A percentile compares a stretch with the other conserved stretches of the same genome.
Evolutionary conservation across 208 protist genomes (phyloP).

Genomic region (Acanthamoeba triangularis): DNA sequence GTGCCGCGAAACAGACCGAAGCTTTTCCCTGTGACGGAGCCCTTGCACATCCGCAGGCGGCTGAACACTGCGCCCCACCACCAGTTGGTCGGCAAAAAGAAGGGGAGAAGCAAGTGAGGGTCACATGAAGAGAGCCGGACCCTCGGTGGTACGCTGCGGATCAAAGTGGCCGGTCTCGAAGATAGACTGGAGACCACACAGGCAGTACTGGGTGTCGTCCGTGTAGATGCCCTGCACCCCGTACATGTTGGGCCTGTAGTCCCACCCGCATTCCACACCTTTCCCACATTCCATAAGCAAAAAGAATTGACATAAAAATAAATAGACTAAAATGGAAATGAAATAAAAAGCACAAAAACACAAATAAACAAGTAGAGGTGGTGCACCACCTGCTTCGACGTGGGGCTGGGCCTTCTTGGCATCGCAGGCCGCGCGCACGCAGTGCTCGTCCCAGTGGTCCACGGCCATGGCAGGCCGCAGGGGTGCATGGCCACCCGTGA

Average conservation of each 20-base stretch:
- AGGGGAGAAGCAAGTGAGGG: background rate
- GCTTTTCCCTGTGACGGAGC: background rate
- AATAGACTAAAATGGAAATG: too few relatives aligned
- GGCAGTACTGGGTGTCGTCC: conserved; percentile 14
- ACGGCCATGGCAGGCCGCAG: background rate
- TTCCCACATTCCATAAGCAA: background rate
- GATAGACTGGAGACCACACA: conserved; percentile 10
- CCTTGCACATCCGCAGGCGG: background rate
- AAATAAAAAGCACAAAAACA: too few relatives aligned
- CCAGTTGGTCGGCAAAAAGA: too few relatives aligned
- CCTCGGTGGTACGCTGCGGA: background rate
- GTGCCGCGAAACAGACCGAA: conserved; percentile 30
- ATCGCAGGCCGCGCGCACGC: background rate
- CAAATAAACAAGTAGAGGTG: background rate
- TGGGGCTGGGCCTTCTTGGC: background rate
- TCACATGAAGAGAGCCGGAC: background rate
- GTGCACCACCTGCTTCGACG: background rate
- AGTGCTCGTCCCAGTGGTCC: conserved; percentile 12
- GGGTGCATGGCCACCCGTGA: background rate
- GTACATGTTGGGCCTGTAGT: conserved; percentile 4
- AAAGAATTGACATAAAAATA: too few relatives aligned
- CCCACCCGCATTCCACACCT: background rate
- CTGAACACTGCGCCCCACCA: conserved; percentile 16
- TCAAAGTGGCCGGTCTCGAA: conserved; percentile 13
- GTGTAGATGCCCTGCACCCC: conserved; percentile 50